Base-by-base conservation (phyloP, 2,329 filamentous ascomycete species). In the Exophiala mesophila region DNA sequence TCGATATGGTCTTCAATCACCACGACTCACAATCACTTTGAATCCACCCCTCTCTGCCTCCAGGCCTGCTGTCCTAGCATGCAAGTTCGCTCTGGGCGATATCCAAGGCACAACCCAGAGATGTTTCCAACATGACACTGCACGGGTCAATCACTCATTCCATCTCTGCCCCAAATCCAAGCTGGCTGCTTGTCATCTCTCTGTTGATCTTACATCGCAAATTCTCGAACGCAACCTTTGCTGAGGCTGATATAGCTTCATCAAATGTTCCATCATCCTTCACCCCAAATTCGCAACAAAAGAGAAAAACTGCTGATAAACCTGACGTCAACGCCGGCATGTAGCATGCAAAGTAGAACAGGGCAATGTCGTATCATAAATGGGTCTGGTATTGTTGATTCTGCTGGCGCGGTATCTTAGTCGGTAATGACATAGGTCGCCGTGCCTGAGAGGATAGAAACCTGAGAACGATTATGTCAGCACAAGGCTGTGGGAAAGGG, bases 391-490 rank as follows among this genome's bases (percentile, higher is more conserved):
- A 17, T 19, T 34, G 12, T 19, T n/a, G n/a, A n/a, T n/a, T 18
- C 20, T 42, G 26, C 24, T 21, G 19, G 18, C 30, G 34, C 21
- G 26, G 23, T n/a, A 21, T 29, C 15, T 37, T 50, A 55, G 36
- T 47, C 31, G 28, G 53, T 66, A 53, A 70, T 66, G 52, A 73
- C 67, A 57, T 70, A 73, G 47, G 64, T 69, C 40, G 72, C 73
- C 20, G 65, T 67, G 47, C 73, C 73, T 19, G 68, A 69, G 46
- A 64, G 59, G 43, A 74, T 61, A 45, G 70, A 61, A 42, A 74
- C 70, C 73, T 76, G 38, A 24, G 29, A 33, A 12, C 17, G 29
- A 43, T 41, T 42, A 46, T 44, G 43, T 45, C 45, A 47, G 35
- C 34, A 42, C 20, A 8, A 28, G 6, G 15, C 24, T 32, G 23